These are phyloP conservation scores for Trichoderma breve DNA, from an alignment of 2,329 filamentous ascomycete genomes.

Conservation along the genomic window DNA sequence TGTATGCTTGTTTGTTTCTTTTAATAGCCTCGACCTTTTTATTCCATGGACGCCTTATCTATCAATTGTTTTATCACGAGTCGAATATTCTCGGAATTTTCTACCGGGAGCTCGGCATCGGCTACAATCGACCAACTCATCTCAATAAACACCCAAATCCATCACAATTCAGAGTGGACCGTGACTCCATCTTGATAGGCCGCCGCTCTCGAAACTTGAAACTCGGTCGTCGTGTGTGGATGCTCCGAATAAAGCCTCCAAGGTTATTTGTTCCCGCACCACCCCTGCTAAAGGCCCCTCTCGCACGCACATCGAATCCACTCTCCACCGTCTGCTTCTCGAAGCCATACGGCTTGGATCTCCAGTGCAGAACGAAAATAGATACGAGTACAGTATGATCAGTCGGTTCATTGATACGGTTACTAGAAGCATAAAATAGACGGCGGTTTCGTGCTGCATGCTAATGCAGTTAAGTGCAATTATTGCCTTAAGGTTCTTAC, in stretches of 20 bases:
- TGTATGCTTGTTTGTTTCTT: not conserved
- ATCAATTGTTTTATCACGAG: not conserved
- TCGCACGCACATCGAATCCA: not conserved
- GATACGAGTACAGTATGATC: not conserved
- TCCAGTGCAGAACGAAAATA: not conserved
- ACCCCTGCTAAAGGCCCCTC: not conserved
- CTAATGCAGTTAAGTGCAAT: not conserved
- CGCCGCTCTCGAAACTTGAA: conserved; percentile 1
- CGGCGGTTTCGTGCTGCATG: not conserved
- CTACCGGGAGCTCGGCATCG: not conserved
- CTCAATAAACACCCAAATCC: not conserved
- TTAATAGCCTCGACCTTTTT: not conserved
- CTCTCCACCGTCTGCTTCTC: conserved; percentile 11
- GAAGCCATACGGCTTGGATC: conserved; percentile 12
- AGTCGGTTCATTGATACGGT: not conserved
- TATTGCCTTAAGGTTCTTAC: not conserved
- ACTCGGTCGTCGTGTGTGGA: conserved; percentile 10
- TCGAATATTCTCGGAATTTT: not conserved
- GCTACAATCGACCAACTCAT: not conserved
- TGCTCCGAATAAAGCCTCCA: conserved; percentile 4
- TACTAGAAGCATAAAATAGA: not conserved
- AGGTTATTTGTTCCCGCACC: conserved; percentile 13
- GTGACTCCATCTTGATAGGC: not conserved
- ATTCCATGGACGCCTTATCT: not conserved
- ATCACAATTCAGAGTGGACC: not conserved